These are phyloP conservation scores for Tagetes patula DNA, from an alignment of 129 eudicot species.

Conservation along the genomic window DNA sequence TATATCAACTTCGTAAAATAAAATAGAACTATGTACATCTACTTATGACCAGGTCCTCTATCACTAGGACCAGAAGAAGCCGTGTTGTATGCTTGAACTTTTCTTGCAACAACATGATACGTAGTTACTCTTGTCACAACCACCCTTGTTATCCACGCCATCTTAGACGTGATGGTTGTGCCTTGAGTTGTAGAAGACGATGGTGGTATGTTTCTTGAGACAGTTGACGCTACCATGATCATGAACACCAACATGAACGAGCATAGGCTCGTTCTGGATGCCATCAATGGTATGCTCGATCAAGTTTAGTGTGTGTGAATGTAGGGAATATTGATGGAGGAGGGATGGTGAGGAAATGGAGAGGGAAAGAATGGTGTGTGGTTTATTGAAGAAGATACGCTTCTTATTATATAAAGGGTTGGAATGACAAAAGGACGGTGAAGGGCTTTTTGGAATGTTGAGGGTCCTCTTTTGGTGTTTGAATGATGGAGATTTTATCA, in stretches of 20 bases:
- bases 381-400: constrained; percentile 30
- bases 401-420: constrained; percentile 33
- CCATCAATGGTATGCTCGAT: constrained; percentile 14
- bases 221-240: constrained; percentile 27
- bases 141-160: neutral
- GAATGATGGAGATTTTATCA: constrained; percentile 34
- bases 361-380: constrained; percentile 41
- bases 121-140: neutral
- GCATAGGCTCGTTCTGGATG: constrained; percentile 23
- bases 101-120: constrained; percentile 15
- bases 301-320: constrained; percentile 27
- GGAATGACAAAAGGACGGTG: constrained; percentile 42
- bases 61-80: constrained; percentile 43
- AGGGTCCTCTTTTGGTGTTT: constrained; percentile 23
- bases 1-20: neutral
- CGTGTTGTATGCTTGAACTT: constrained; percentile 30
- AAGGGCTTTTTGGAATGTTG: constrained; percentile 41
- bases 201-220: constrained; percentile 32
- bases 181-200: neutral
- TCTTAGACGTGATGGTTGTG: neutral
- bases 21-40: neutral
- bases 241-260: constrained; percentile 28
- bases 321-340: constrained; percentile 30
- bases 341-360: constrained; percentile 38
- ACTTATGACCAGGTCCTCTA: constrained; percentile 34